These are phyloP conservation scores for Mucor racemosus DNA, from an alignment of 371 early-diverging fungal species.

Conservation along the genomic window DNA sequence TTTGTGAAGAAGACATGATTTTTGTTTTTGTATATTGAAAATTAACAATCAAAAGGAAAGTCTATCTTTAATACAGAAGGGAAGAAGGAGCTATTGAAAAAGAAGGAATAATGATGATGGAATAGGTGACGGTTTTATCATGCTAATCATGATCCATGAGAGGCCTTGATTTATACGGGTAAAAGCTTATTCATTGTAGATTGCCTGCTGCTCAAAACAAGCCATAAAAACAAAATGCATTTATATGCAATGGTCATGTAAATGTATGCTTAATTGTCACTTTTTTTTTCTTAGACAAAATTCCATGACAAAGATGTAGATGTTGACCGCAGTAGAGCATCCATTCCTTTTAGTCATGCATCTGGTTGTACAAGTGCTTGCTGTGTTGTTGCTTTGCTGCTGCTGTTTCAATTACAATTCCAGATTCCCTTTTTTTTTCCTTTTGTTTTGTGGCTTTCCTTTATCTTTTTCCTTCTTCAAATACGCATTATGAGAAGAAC, in stretches of 20 bases:
- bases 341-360: background rate
- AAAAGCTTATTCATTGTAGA: background rate
- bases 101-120: constrained; percentile 1
- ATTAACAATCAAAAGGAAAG: too few species aligned
- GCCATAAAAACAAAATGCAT: background rate
- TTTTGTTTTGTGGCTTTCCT: background rate
- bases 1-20: constrained; percentile 26
- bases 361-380: background rate
- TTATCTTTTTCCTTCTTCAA: background rate
- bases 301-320: background rate
- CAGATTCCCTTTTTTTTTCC: background rate
- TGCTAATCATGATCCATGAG: background rate
- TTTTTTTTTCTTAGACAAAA: background rate
- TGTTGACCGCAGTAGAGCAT: background rate
- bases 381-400: background rate
- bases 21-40: background rate
- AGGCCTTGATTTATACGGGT: background rate
- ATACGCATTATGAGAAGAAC: constrained; percentile 3
- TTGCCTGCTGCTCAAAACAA: too few species aligned
- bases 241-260: background rate
- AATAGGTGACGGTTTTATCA: constrained; percentile 9
- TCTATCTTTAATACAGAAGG: background rate
- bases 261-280: background rate
- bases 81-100: background rate
- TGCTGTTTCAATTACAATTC: background rate